Evolutionary conservation across 148 eudicot species (phyloP).

Genomic region (Nepenthes gracilis): DNA sequence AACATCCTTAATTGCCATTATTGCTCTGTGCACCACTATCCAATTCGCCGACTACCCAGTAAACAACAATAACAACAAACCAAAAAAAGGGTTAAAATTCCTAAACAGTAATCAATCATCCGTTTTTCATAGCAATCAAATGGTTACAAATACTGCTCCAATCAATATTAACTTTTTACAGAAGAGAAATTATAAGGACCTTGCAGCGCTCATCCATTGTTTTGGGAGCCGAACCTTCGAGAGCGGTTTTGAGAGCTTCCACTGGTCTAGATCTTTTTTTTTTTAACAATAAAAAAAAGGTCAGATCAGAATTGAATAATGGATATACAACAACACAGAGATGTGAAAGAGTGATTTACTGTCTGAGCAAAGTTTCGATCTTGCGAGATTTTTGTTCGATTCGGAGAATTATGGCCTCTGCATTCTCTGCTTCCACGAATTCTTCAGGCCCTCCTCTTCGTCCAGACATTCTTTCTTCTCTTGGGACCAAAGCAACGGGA

Average conservation of each 20-base stretch:
- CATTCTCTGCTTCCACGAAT: conserved; percentile 71
- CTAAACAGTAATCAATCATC: background rate
- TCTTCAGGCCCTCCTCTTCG: conserved; percentile 8
- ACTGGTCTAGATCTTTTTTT: conserved; percentile 61
- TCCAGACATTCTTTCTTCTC: background rate
- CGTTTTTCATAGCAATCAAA: background rate
- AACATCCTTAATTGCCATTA: conserved; percentile 92
- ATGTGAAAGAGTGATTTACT: conserved; percentile 14
- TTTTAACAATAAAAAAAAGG: background rate
- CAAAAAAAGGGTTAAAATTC: background rate
- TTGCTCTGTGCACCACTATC: conserved; percentile 88
- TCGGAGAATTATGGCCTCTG: conserved; percentile 80
- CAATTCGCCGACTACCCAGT: conserved; percentile 82
- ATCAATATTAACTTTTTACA: background rate
- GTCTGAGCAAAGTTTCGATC: conserved; percentile 92
- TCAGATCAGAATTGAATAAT: background rate
- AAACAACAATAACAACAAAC: conserved; percentile 1
- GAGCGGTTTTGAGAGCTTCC: conserved; percentile 92
- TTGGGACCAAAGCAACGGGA: too few species aligned
- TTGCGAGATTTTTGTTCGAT: conserved; percentile 95
- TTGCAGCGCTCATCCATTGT: conserved; percentile 88
- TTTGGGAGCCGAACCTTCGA: conserved; percentile 78
- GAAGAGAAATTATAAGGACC: conserved; percentile 19
- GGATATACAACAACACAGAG: background rate
- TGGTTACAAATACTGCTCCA: background rate